phyloP scores from a whole-genome alignment of 345 rosid species.

The Xanthoceras sorbifolium region DNA sequence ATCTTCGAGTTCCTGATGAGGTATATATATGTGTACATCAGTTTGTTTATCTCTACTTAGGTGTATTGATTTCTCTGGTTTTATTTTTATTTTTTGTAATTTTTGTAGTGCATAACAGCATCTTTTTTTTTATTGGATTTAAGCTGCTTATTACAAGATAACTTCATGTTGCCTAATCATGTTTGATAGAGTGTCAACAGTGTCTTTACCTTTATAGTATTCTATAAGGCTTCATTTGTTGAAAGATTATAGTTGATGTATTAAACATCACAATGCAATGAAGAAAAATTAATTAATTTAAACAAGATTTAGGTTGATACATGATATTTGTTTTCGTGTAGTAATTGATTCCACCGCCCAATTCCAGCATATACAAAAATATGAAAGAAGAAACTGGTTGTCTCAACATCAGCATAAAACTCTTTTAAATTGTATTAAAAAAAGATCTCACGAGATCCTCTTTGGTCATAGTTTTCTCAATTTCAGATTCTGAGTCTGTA shows the following conservation, averaged over 20 bases:
- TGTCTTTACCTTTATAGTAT: background rate
- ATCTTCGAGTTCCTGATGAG: conserved; percentile 99
- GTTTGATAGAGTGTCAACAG: background rate
- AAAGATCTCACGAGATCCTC: background rate
- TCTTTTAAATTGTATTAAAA: background rate
- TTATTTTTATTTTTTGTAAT: background rate
- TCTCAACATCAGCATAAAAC: background rate
- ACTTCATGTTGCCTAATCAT: background rate
- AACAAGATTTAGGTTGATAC: background rate
- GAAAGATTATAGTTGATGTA: background rate
- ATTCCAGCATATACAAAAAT: background rate
- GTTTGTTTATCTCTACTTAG: background rate
- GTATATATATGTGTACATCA: conserved; percentile 31
- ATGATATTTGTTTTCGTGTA: background rate
- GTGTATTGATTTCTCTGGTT: background rate
- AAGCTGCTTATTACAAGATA: background rate
- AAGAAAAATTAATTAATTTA: background rate
- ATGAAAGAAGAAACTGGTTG: background rate
- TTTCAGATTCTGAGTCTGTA: background rate
- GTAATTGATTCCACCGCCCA: background rate
- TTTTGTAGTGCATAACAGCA: background rate
- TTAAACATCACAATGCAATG: background rate
- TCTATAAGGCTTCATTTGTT: background rate
- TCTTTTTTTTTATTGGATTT: background rate
- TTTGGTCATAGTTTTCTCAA: background rate